These are phyloP conservation scores for Globisporangium sylvaticum DNA, from an alignment of 352 stramenopile genomes.

Conservation along the genomic window DNA sequence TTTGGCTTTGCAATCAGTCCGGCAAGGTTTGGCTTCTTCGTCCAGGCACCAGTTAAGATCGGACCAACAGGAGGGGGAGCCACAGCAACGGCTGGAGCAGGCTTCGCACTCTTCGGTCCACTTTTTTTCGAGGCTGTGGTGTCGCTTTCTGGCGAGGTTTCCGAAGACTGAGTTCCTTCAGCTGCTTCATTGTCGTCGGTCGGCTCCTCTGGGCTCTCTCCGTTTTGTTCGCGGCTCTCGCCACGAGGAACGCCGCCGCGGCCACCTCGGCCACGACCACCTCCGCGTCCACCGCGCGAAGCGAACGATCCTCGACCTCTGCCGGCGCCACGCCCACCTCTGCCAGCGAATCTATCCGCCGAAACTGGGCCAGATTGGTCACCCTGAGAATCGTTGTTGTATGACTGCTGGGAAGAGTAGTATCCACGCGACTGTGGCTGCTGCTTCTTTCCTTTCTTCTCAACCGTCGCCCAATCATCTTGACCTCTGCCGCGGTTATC, in stretches of 20 bases:
- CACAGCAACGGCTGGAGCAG: conserved; percentile 30
- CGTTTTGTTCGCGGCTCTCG: conserved; percentile 18
- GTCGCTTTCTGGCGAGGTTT: conserved; percentile 15
- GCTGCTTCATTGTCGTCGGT: conserved; percentile 33
- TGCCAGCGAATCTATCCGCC: conserved; percentile 30
- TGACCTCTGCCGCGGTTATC: conserved; percentile 57
- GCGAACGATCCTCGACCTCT: conserved; percentile 45
- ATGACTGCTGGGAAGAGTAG: conserved; percentile 32
- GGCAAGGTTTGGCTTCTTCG: conserved; percentile 66
- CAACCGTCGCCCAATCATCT: conserved; percentile 73
- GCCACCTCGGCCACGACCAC: conserved; percentile 35
- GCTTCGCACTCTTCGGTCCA: conserved; percentile 32
- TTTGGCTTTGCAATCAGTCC: conserved; percentile 30
- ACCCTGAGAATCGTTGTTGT: conserved; percentile 28
- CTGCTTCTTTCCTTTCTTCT: conserved; percentile 75
- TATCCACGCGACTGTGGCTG: conserved; percentile 13
- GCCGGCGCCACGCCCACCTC: conserved; percentile 34
- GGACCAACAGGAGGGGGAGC: conserved; percentile 45
- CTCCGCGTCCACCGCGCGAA: conserved; percentile 47
- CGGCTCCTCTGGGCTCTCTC: conserved; percentile 45
- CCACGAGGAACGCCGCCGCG: conserved; percentile 28
- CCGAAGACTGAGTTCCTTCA: conserved; percentile 3
- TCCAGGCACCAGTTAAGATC: conserved; percentile 65
- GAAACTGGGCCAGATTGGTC: conserved; percentile 26
- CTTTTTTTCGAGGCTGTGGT: conserved; percentile 32